Conservation (phyloP, 1,284 basidiomycete genomes). For the Golubevia sp. region DNA sequence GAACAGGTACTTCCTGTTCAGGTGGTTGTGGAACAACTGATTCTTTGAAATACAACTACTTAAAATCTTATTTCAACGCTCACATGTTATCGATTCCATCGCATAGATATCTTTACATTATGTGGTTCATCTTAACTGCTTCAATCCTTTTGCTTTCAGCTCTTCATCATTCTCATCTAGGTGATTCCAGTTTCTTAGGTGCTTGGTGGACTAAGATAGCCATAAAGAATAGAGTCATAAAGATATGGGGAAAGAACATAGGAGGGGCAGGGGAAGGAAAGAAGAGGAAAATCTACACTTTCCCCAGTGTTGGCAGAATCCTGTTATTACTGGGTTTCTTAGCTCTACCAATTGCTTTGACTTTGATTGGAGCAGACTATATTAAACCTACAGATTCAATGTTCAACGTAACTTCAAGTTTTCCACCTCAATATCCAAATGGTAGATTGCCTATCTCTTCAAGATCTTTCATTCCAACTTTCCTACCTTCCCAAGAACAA, state of each 20-base stretch:
- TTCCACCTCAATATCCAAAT: background rate
- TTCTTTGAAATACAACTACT: constrained; percentile 36
- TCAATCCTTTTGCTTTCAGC: constrained; percentile 33
- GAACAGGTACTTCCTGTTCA: constrained; percentile 14
- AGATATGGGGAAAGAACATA: constrained; percentile 18
- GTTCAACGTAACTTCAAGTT: constrained; percentile 26
- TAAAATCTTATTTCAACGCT: constrained; percentile 44
- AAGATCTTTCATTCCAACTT: background rate
- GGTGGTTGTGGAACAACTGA: constrained; percentile 33
- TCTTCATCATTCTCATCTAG: constrained; percentile 37
- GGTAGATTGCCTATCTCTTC: background rate
- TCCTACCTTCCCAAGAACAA: background rate
- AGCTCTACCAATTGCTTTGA: constrained; percentile 39
- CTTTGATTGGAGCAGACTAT: constrained; percentile 58
- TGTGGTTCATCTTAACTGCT: constrained; percentile 45
- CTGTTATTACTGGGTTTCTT: constrained; percentile 41
- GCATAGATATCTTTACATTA: constrained; percentile 50
- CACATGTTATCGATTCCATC: constrained; percentile 51
- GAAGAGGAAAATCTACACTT: constrained; percentile 28
- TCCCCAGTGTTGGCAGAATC: constrained; percentile 37
- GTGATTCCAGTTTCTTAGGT: constrained; percentile 42
- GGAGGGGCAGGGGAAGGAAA: background rate
- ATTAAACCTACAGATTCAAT: constrained; percentile 39
- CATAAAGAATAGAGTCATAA: constrained; percentile 38
- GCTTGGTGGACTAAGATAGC: constrained; percentile 49